Base-by-base conservation (phyloP, 345 rosid species). In the Microthlaspi erraticum region DNA sequence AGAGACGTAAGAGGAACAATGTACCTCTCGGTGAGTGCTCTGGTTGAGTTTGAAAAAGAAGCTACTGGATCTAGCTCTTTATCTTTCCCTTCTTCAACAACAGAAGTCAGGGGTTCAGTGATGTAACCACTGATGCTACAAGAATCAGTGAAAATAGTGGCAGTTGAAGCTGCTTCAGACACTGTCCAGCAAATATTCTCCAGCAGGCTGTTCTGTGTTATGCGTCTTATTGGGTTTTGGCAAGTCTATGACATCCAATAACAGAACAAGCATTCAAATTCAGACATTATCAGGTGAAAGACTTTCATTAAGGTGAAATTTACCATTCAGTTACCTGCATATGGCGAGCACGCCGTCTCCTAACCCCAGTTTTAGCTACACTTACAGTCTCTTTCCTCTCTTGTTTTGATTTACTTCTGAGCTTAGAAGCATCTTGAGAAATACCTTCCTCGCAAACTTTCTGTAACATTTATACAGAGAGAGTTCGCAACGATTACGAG, bases 111-210 rank as follows among this genome's bases (percentile, higher is more conserved):
- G 14, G 76, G 74, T 56, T 84, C 93, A 52, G 79, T 77, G 43
- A 38, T 83, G 71, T 80, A 82, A 38, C 86, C 90, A 33, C 79
- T 65, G 17, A 77, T 60, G 41, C 83, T 83, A 6, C 85, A 80
- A 6, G 87, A 77, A 72, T 91, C 95, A 13, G 88, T 83, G 61
- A 85, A 93, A n/a, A 89, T 62, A 42, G 91, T 83, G 79, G 93
- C 91, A 42, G 84, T 80, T 64, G 97, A 79, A 71, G 93, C 80
- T 80, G 93, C 85, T 70, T 91, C 97, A 12, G 96, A 93, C 77
- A 93, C 57, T 8, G 94, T 84, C 98, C 98, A 93, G 87, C 95
- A 86, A 76, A 93, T 84, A 19, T 90, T 84, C 70, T 94, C 96
- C 78, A 94, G 83, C 71, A 91, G 90, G 81, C 84, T 81, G 81